A percentile compares a stretch with the other conserved stretches of the same genome.
Evolutionary conservation across 164 flowering plant genomes (phyloP).

Genomic region (Tetracentron sinense): DNA sequence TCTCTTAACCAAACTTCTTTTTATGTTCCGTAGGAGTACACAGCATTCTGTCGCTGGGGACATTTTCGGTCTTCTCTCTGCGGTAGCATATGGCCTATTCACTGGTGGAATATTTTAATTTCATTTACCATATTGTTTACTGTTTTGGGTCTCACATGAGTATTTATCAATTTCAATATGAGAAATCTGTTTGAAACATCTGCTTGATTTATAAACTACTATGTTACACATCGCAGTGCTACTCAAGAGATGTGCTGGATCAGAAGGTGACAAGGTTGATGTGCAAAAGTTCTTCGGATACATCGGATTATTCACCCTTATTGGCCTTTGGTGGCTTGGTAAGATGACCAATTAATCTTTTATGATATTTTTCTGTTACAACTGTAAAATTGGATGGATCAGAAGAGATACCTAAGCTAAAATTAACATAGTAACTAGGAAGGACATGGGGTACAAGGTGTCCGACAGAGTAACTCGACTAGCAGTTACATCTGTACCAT

Average conservation of each 20-base stretch:
- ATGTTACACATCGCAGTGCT: conserved; percentile 38
- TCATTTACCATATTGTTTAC: neutral
- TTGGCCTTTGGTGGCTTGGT: conserved; percentile 77
- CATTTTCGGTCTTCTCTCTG: conserved; percentile 52
- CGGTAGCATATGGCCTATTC: conserved; percentile 47
- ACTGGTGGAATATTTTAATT: conserved; percentile 33
- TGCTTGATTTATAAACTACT: neutral
- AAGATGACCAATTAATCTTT: conserved; percentile 15
- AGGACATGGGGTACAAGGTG: no score
- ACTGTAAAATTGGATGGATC: neutral
- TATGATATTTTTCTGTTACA: neutral
- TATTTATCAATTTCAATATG: neutral
- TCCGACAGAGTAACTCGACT: no score
- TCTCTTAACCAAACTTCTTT: conserved; percentile 11
- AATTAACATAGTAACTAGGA: no score
- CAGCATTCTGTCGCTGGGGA: conserved; percentile 46
- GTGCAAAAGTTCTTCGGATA: conserved; percentile 61
- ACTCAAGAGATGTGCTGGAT: conserved; percentile 50
- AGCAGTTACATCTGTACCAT: no score
- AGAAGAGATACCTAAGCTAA: neutral
- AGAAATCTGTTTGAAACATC: neutral
- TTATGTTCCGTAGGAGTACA: conserved; percentile 26
- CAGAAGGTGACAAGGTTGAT: conserved; percentile 55
- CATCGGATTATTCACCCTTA: conserved; percentile 51
- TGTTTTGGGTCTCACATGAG: neutral